Evolutionary conservation across 2,329 filamentous ascomycete genomes (phyloP), one percentile per base, ranked within the genome.

Genomic region (Phialophora expanda): DNA sequence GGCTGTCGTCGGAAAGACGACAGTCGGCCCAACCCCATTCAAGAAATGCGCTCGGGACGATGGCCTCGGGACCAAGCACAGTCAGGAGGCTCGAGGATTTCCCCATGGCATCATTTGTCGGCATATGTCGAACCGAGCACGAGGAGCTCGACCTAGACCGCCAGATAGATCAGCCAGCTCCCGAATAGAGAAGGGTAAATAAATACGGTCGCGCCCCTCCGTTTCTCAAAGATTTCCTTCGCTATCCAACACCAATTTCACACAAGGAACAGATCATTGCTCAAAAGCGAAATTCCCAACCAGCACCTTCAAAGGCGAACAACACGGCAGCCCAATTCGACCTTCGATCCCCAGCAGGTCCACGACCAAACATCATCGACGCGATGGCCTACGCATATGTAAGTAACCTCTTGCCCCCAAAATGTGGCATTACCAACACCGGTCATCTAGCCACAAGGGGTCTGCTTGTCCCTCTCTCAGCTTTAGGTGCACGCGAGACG

Each of bases 321-420:
- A 61, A 22, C 7, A 41, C 32, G 50, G 14, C 11, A 44, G 44
- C 57, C 24, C 38, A 57, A 28, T 60, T 48, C 44, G 22, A 58
- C n/a, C 20, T 22, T 20, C 14, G 6, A 28, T 12, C 44, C 56
- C 22, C 32, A 22, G 24, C 61, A 32, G 48, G 50, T 38, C 28
- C 30, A 30, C n/a, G 28, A 38, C 34, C 32, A 51, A 57, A 56
- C 24, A 38, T 41, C 41, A 26, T 53, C 17, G 46, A 65, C 41
- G 38, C 62, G 24, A 71, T 69, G 64, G 69, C 67, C 20, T 69
- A 66, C 56, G 62, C 65, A 26, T 66, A 70, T 51, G 48, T 51
- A 51, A 51, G 48, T 51, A 28, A 3, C 48, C 26, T 14, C 48
- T 28, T 28, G 1, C 12, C 22, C 24, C 24, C 22, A 22, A 11